Evolutionary conservation across 2,329 filamentous ascomycete species (phyloP).

Genomic region (Raffaelea albimanens): DNA sequence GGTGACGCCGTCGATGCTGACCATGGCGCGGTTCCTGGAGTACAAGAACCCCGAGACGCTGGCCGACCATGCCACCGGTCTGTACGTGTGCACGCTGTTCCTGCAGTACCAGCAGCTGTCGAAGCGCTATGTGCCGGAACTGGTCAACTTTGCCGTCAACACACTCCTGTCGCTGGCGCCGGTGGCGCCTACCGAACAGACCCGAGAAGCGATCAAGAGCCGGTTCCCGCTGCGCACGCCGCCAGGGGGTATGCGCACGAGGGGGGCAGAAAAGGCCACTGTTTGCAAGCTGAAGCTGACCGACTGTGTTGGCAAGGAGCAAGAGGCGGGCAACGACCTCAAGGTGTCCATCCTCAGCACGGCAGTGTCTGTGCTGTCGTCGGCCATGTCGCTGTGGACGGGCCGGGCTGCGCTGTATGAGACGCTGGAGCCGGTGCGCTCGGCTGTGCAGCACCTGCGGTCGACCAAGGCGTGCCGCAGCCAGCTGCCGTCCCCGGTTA

Average conservation of each 20-base stretch:
- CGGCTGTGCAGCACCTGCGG: conserved; percentile 52
- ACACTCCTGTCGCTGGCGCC: conserved; percentile 61
- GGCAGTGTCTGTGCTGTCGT: conserved; percentile 55
- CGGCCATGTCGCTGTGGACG: conserved; percentile 64
- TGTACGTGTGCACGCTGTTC: conserved; percentile 68
- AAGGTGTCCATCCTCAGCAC: conserved; percentile 54
- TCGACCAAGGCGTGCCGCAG: conserved; percentile 35
- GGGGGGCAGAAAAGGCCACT: conserved; percentile 36
- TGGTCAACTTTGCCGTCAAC: conserved; percentile 72
- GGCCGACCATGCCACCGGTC: conserved; percentile 61
- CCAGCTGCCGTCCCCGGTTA: conserved; percentile 37
- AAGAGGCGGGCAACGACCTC: conserved; percentile 15
- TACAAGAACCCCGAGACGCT: conserved; percentile 60
- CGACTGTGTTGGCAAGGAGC: conserved; percentile 15
- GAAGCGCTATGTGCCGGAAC: conserved; percentile 82
- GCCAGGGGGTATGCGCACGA: conserved; percentile 36
- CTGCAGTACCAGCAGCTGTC: conserved; percentile 76
- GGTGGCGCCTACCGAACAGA: too few relatives aligned
- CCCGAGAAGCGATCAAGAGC: conserved; percentile 24
- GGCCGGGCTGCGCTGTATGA: conserved; percentile 67
- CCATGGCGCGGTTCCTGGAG: conserved; percentile 75
- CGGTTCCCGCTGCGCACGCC: conserved; percentile 5
- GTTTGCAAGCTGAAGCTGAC: conserved; percentile 9
- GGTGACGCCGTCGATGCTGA: conserved; percentile 78
- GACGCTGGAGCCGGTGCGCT: conserved; percentile 58